phyloP scores from a whole-genome alignment of 495 filamentous ascomycete genomes.

The Annulohypoxylon maeteangense region DNA sequence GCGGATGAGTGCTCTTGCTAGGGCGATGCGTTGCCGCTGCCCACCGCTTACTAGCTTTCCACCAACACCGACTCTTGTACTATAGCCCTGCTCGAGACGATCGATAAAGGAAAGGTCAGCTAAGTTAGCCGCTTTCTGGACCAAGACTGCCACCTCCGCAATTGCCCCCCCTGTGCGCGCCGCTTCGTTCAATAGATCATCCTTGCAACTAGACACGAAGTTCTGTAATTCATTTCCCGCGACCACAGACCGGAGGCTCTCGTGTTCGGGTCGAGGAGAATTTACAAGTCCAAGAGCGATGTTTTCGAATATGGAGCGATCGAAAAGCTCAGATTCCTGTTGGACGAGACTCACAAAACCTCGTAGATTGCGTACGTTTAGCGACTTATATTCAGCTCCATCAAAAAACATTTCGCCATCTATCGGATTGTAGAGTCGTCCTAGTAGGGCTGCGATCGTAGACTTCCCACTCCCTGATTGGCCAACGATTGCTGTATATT shows the following conservation, averaged over 20 bases:
- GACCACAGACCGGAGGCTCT: constrained; percentile 52
- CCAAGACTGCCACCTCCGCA: constrained; percentile 41
- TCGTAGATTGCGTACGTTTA: constrained; percentile 65
- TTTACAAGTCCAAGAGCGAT: constrained; percentile 70
- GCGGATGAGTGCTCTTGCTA: constrained; percentile 59
- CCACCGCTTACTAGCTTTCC: constrained; percentile 62
- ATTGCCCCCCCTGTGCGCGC: constrained; percentile 35
- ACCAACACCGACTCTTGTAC: constrained; percentile 57
- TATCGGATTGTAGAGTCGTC: constrained; percentile 59
- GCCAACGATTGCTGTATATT: constrained; percentile 72
- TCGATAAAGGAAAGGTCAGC: constrained; percentile 52
- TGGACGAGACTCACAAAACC: constrained; percentile 68
- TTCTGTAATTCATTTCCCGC: constrained; percentile 16
- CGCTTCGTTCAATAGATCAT: constrained; percentile 25
- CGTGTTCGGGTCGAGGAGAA: constrained; percentile 58
- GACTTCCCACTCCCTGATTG: constrained; percentile 76
- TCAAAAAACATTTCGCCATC: constrained; percentile 59
- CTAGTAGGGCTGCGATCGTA: constrained; percentile 66
- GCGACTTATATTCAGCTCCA: constrained; percentile 57
- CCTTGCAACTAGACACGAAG: constrained; percentile 15
- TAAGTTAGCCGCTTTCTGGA: constrained; percentile 41
- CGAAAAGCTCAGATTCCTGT: constrained; percentile 71
- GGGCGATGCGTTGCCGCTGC: constrained; percentile 68
- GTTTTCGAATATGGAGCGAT: constrained; percentile 72
- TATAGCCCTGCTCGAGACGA: constrained; percentile 50